Base-by-base conservation (phyloP, 805 yeast species). In the Barnettozyma pratensis region DNA sequence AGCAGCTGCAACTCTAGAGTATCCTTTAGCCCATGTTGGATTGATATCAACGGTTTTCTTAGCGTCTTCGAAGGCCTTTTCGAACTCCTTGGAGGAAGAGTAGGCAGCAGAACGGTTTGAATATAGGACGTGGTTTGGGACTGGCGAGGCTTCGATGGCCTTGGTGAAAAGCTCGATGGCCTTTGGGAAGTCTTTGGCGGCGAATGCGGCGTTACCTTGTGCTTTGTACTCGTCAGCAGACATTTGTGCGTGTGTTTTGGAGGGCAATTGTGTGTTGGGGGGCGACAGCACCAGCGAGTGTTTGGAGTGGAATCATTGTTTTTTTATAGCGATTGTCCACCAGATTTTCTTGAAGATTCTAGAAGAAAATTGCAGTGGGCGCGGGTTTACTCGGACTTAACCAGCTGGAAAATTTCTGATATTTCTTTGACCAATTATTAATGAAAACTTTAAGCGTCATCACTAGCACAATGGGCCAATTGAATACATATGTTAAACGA, bases 41-140 rank as follows among this genome's bases (percentile, higher is more conserved):
- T 87, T 88, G 69, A 90, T 81, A 60, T 79, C 76, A 46, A 86
- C 82, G 70, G 96, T 86, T 62, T 85, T 80, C 50, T 87, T 70
- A 14, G 98, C 99, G 67, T 94, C 99, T 41, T 74, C 72, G 51
- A 89, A 73, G 4, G 98, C 99, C 51, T 82, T 71, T 26, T 66
- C 66, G 61, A 83, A 94, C 59, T 90, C 71, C 61, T 81, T 81
- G 70, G 82, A 69, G 6, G 97, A 87, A 5, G 97, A 85, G 61
- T 84, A 84, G 49, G 89, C 79, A 11, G 96, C 99, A 9, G 98
- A 91, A 67, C 99, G 83, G 73, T 94, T 94, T 44, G 97, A 90
- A 66, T 74, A 91, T 47, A 94, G 75, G 14, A 94, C 97, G 65
- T 92, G 97, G 68, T 92, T 94, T 54, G 97, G 96, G 6, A 75